These are phyloP conservation scores for Phyllosticta paracitricarpa DNA, from an alignment of 2,329 filamentous ascomycete species.

Conservation along the genomic window DNA sequence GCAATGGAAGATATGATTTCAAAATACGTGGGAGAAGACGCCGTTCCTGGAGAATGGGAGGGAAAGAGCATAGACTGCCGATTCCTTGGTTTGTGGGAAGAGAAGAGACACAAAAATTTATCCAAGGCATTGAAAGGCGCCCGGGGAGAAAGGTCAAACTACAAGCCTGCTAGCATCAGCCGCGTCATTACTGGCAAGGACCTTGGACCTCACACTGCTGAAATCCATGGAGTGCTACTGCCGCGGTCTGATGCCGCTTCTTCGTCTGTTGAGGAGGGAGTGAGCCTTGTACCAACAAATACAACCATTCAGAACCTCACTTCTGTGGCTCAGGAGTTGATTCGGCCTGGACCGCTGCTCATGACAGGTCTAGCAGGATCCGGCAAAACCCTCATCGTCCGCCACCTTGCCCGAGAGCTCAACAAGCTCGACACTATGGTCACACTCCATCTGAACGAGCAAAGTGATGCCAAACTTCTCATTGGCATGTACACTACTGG, in stretches of 20 bases:
- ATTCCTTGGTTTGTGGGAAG: conserved; percentile 58
- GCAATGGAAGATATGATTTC: conserved; percentile 63
- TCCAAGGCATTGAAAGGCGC: conserved; percentile 13
- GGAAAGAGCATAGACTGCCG: conserved; percentile 66
- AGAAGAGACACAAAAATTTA: conserved; percentile 40
- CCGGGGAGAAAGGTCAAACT: not conserved
- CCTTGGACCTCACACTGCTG: conserved; percentile 10
- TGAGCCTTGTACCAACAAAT: conserved; percentile 48
- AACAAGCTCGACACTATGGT: conserved; percentile 76
- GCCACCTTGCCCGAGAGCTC: conserved; percentile 70
- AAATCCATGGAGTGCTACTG: conserved; percentile 28
- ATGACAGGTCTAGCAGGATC: conserved; percentile 75
- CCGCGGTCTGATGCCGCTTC: conserved; percentile 20
- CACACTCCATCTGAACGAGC: conserved; percentile 92
- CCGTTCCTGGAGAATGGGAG: conserved; percentile 64
- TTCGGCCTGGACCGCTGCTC: conserved; percentile 60
- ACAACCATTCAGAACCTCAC: conserved; percentile 67
- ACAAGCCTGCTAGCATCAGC: not conserved
- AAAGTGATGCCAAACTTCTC: conserved; percentile 94
- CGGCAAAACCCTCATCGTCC: conserved; percentile 81
- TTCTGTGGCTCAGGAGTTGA: conserved; percentile 57
- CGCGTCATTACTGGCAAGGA: conserved; percentile 1
- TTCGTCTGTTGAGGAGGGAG: not conserved
- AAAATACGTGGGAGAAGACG: conserved; percentile 53
- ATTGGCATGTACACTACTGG: conserved; percentile 91